Evolutionary conservation across 139 green algal species (phyloP).

Genomic region (Closterium sp.): DNA sequence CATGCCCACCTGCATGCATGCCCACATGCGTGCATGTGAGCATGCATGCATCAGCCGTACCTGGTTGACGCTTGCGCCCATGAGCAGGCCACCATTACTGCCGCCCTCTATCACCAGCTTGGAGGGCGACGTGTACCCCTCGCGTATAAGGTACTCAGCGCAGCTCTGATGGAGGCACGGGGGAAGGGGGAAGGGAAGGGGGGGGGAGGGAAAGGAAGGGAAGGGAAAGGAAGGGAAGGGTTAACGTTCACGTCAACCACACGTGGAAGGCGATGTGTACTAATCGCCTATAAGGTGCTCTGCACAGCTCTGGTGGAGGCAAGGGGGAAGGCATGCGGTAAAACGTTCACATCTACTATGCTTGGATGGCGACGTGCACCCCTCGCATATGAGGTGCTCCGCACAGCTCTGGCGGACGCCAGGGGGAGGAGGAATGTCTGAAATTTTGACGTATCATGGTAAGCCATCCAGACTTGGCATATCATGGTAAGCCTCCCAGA

Average conservation of each 20-base stretch:
- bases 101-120: slow-evolving; percentile 79
- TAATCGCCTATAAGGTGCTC: neutral
- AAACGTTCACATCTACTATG: no score
- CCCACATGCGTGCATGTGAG: neutral
- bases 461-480: no score
- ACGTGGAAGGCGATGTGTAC: slow-evolving; percentile 60
- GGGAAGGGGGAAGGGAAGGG: neutral
- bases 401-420: no score
- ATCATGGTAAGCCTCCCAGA: no score
- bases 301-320: neutral
- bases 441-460: no score
- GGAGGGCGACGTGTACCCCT: slow-evolving; percentile 59
- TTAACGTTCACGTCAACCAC: no score
- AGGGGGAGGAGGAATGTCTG: no score
- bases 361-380: no score
- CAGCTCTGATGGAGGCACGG: neutral
- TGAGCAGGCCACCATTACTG: slow-evolving; percentile 87
- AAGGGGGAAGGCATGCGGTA: neutral
- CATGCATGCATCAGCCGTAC: slow-evolving; percentile 32
- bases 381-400: no score
- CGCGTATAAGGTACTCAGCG: neutral
- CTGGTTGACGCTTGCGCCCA: slow-evolving; percentile 89
- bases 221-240: neutral
- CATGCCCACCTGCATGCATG: neutral
- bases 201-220: slow-evolving; percentile 45